These are phyloP conservation scores for Purpureocillium takamizusanense DNA, from an alignment of 2,329 filamentous ascomycete genomes.

Conservation along the genomic window DNA sequence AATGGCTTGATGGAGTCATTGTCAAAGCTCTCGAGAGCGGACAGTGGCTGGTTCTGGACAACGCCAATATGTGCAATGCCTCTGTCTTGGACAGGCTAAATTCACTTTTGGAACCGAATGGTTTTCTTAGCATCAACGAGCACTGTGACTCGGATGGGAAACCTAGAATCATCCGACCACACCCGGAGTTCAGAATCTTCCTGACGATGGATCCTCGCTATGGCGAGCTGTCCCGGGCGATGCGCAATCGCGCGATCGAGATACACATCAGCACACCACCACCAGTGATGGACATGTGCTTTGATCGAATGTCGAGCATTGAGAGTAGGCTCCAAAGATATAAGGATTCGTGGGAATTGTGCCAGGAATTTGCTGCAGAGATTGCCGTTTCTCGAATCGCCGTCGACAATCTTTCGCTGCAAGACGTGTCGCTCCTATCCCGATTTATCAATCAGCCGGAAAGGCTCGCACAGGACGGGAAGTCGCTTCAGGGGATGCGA, in stretches of 20 bases:
- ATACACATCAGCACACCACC: slow-evolving; percentile 58
- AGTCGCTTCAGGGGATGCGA: slow-evolving; percentile 9
- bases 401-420: slow-evolving; percentile 38
- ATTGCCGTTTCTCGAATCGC: slow-evolving; percentile 19
- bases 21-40: slow-evolving; percentile 80
- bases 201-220: slow-evolving; percentile 87
- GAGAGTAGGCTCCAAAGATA: slow-evolving; percentile 43
- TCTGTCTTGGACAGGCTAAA: slow-evolving; percentile 93
- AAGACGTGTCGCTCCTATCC: slow-evolving; percentile 31
- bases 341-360: slow-evolving; percentile 24
- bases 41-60: slow-evolving; percentile 90
- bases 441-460: slow-evolving; percentile 18
- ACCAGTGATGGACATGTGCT: slow-evolving; percentile 19
- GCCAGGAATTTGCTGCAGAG: slow-evolving; percentile 15
- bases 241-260: slow-evolving; percentile 92
- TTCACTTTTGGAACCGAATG: slow-evolving; percentile 85
- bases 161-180: slow-evolving; percentile 70
- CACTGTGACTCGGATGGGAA: slow-evolving; percentile 77
- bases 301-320: slow-evolving; percentile 33
- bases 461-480: background rate
- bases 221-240: slow-evolving; percentile 88
- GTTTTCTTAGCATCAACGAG: slow-evolving; percentile 84
- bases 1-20: slow-evolving; percentile 92
- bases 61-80: slow-evolving; percentile 92
- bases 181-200: slow-evolving; percentile 84